These are phyloP conservation scores for Cryptococcus floricola DNA, from an alignment of 1,284 basidiomycete species.

Conservation along the genomic window DNA sequence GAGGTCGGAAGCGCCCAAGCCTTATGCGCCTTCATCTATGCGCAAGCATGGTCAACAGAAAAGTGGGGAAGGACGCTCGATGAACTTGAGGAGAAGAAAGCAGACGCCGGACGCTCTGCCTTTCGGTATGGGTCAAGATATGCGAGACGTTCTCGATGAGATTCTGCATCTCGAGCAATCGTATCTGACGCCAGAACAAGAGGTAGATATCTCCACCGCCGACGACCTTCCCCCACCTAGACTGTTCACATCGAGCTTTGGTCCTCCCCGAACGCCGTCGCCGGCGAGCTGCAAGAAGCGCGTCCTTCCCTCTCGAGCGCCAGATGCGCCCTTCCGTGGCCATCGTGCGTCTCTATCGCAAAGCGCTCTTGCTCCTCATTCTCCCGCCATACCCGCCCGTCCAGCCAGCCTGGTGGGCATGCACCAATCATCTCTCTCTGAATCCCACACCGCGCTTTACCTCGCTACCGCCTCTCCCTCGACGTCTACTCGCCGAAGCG, in stretches of 20 bases:
- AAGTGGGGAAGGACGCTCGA: slow-evolving; percentile 7
- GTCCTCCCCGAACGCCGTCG: slow-evolving; percentile 36
- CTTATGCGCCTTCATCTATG: slow-evolving; percentile 6
- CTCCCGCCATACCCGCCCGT: slow-evolving; percentile 7
- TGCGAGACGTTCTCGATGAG: slow-evolving; percentile 48
- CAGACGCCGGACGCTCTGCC: slow-evolving; percentile 17
- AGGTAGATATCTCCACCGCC: not conserved
- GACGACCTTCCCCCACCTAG: slow-evolving; percentile 7
- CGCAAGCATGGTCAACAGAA: slow-evolving; percentile 8
- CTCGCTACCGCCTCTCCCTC: slow-evolving; percentile 43
- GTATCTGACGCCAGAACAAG: slow-evolving; percentile 33
- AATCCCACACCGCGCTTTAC: slow-evolving; percentile 45
- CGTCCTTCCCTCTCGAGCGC: not conserved
- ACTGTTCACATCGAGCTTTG: slow-evolving; percentile 29
- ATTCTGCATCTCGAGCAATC: slow-evolving; percentile 49
- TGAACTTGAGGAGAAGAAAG: not conserved
- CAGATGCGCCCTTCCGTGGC: slow-evolving; percentile 25
- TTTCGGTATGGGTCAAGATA: slow-evolving; percentile 42
- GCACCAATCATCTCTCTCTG: slow-evolving; percentile 43
- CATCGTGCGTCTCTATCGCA: slow-evolving; percentile 21
- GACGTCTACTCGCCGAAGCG: slow-evolving; percentile 23
- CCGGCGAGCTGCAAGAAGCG: slow-evolving; percentile 19
- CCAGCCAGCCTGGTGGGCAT: slow-evolving; percentile 27
- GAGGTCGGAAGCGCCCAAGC: slow-evolving; percentile 10
- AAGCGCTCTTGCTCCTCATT: slow-evolving; percentile 3